Base-by-base conservation (phyloP, 2,329 filamentous ascomycete species). In the Hypoxylon sp. region DNA sequence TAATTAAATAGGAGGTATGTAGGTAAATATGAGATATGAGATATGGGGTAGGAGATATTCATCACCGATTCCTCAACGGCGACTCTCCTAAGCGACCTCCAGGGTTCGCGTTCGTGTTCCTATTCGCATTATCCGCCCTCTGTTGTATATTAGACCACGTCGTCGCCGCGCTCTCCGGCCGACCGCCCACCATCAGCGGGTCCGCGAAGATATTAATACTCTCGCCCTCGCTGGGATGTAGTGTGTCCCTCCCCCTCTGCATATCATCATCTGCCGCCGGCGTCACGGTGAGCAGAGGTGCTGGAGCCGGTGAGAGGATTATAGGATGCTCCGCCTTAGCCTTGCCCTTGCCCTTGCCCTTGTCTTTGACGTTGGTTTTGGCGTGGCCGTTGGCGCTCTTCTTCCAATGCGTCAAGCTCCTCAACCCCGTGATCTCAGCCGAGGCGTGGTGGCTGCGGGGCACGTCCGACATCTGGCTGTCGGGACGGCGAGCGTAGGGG, bases 171-270 rank as follows among this genome's bases (percentile, higher is more conserved):
- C 66, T 71, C 6, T 52, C 57, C 0, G 66, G 69, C 29, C 74
- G 64, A 35, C 27, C 29, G 3, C 21, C 54, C 7, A 77, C 65
- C 21, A 65, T 73, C 8, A 58, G 53, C 48, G 75, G 71, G 69
- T 77, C 75, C 19, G 74, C 74, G 62, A 76, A 77, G 59, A 77
- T 62, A 24, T 76, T 74, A 48, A 77, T 76, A 62, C 70, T 74
- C 69, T 75, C 71, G 66, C 70, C 73, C 27, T 74, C 71, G 15
- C 54, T 57, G 2, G 54, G 54, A 5, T 50, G 44, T 21, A 44
- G 24, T 15, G 8, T 6, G 5, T 29, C 21, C 5, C 46, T 24
- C 3, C 46, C 44, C 19, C 8, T 7, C 3, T 27, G 15, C 27
- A 24, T 7, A 6, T 37, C 35, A 15, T 42, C 55, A 39, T 60